Conservation (phyloP, 192 early-diverging fungal species). For the Obelidium mucronatum region DNA sequence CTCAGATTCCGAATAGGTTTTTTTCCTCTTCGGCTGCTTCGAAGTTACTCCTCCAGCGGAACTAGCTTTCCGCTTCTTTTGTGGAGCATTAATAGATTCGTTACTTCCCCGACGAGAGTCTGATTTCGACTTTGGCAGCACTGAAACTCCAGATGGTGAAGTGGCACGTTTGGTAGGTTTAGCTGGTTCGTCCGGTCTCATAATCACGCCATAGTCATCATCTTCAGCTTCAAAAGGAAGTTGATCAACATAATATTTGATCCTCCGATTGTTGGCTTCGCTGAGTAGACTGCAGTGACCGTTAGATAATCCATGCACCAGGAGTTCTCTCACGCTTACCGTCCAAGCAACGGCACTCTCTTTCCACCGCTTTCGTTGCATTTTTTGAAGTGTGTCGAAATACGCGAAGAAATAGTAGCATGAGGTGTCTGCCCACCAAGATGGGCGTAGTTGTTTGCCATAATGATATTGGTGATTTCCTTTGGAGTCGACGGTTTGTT, state of each 20-base stretch:
- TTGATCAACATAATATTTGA: constrained; percentile 33
- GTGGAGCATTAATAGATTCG: too few species aligned
- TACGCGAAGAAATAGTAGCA: constrained; percentile 38
- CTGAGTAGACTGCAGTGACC: not conserved
- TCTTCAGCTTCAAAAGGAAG: constrained; percentile 2
- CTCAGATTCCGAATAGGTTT: too few species aligned
- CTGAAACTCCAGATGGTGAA: not conserved
- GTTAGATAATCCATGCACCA: not conserved
- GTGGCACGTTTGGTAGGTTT: constrained; percentile 7
- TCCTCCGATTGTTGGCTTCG: constrained; percentile 22
- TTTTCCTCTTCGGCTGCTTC: not conserved
- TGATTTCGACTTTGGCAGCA: too few species aligned
- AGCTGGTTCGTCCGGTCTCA: constrained; percentile 27
- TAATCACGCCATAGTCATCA: constrained; percentile 13
- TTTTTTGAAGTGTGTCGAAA: constrained; percentile 39
- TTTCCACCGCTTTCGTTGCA: constrained; percentile 20
- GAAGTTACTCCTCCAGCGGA: not conserved
- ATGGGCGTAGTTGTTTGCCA: constrained; percentile 32
- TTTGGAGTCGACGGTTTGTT: constrained; percentile 31
- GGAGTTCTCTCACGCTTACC: constrained; percentile 1
- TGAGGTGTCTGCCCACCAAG: constrained; percentile 39
- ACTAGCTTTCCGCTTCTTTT: not conserved
- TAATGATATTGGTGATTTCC: constrained; percentile 29
- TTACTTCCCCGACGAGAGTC: too few species aligned
- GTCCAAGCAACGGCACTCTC: constrained; percentile 15